Conservation (phyloP, 192 early-diverging fungal species). For the Chytriomyces sp. region DNA sequence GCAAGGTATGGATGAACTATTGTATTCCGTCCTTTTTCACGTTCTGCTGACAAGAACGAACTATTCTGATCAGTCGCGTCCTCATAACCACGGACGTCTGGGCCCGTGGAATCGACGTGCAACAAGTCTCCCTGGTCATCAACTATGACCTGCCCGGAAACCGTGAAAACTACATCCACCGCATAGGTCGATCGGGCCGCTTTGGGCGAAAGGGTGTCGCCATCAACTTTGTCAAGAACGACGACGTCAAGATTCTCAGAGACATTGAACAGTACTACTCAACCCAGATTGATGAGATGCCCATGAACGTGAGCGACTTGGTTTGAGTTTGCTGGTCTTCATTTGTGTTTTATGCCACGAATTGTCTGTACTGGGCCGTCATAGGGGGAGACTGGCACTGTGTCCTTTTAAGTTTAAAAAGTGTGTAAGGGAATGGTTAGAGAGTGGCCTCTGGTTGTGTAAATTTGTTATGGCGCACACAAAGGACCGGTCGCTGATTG, state of each 20-base stretch:
- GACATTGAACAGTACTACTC: constrained; percentile 99
- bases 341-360: not conserved
- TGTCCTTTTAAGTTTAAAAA: no score
- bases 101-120: constrained; percentile 99
- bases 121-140: constrained; percentile 98
- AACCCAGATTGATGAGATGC: constrained; percentile 99
- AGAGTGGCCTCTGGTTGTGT: no score
- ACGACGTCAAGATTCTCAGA: constrained; percentile 88
- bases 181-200: constrained; percentile 99
- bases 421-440: no score
- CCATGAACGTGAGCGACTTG: constrained; percentile 93
- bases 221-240: constrained; percentile 98
- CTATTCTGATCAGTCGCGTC: constrained; percentile 83
- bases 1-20: not conserved
- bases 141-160: constrained; percentile 98
- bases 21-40: not conserved
- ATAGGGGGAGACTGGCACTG: no score
- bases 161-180: constrained; percentile 99
- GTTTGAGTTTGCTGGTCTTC: constrained; percentile 8
- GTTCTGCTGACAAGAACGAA: not conserved
- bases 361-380: no score
- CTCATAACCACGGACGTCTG: constrained; percentile 97
- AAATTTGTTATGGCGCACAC: constrained; percentile 28
- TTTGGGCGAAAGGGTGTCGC: constrained; percentile 99
- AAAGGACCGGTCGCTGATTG: constrained; percentile 56